phyloP scores from a whole-genome alignment of 805 yeast genomes.

The Metschnikowia corniflorae region DNA sequence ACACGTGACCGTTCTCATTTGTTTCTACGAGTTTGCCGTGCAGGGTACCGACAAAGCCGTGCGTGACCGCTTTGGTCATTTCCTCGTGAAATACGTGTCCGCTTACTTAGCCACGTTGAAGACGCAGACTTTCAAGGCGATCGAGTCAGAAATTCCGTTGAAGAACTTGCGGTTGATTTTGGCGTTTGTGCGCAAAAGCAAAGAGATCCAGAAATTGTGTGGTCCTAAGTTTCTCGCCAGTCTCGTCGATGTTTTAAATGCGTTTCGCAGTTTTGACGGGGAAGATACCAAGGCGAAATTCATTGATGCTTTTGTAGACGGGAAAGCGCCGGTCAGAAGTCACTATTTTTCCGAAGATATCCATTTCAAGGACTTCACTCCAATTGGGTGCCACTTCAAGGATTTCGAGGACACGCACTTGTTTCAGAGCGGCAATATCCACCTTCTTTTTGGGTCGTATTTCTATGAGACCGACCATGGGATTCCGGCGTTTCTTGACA shows the following conservation, averaged over 20 bases:
- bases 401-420: slow-evolving; percentile 60
- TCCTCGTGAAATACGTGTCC: slow-evolving; percentile 9
- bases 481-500: slow-evolving; percentile 23
- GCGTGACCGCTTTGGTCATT: slow-evolving; percentile 6
- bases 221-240: slow-evolving; percentile 2
- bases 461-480: slow-evolving; percentile 11
- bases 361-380: slow-evolving; percentile 53
- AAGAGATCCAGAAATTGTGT: background rate
- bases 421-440: slow-evolving; percentile 25
- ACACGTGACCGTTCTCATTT: slow-evolving; percentile 15
- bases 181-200: slow-evolving; percentile 12
- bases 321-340: slow-evolving; percentile 40
- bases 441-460: slow-evolving; percentile 22
- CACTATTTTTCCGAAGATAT: slow-evolving; percentile 66
- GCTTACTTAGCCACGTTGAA: slow-evolving; percentile 7
- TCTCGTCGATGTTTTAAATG: slow-evolving; percentile 10
- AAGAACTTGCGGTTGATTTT: slow-evolving; percentile 15
- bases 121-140: background rate
- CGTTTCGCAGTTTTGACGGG: slow-evolving; percentile 9
- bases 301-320: slow-evolving; percentile 10
- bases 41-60: background rate
- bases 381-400: slow-evolving; percentile 50
- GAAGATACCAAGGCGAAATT: slow-evolving; percentile 9
- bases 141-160: slow-evolving; percentile 9
- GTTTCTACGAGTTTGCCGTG: slow-evolving; percentile 14